Conservation (phyloP, 176 grass and related monocot species). For the Lolium multiflorum region DNA sequence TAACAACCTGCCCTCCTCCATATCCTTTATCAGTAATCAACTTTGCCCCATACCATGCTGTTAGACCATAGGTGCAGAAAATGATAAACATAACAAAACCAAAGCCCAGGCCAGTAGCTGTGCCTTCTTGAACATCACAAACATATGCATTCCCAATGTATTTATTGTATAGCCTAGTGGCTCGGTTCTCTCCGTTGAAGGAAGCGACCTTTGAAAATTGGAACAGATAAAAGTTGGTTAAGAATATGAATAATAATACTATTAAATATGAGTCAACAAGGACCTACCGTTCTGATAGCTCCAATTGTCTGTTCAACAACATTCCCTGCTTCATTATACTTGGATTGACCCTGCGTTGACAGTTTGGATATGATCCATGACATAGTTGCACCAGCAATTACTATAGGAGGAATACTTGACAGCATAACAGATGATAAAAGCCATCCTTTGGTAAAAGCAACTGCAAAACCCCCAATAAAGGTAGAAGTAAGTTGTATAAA, state of each 20-base stretch:
- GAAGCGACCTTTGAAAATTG: constrained; percentile 22
- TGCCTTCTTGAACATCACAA: constrained; percentile 23
- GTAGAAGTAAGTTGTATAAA: constrained; percentile 24
- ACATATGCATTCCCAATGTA: constrained; percentile 10
- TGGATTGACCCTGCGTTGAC: constrained; percentile 25
- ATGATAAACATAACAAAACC: constrained; percentile 26
- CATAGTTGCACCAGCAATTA: constrained; percentile 19
- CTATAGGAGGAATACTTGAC: constrained; percentile 29
- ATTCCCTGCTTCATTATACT: constrained; percentile 36
- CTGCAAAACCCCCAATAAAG: constrained; percentile 25
- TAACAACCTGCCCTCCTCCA: constrained; percentile 9
- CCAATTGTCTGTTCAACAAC: constrained; percentile 41
- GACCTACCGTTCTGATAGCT: constrained; percentile 1
- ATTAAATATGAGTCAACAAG: background rate
- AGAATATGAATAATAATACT: background rate
- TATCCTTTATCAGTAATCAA: constrained; percentile 31
- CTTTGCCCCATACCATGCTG: constrained; percentile 19
- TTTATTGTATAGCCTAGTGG: constrained; percentile 21
- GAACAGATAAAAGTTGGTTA: no score
- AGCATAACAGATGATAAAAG: constrained; percentile 32
- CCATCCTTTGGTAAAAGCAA: constrained; percentile 37
- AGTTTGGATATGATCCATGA: constrained; percentile 15
- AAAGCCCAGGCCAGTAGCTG: background rate
- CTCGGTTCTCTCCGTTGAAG: constrained; percentile 18
- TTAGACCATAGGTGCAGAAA: constrained; percentile 9